phyloP scores from a whole-genome alignment of 1,284 basidiomycete genomes.

The Tylopilus sp. region DNA sequence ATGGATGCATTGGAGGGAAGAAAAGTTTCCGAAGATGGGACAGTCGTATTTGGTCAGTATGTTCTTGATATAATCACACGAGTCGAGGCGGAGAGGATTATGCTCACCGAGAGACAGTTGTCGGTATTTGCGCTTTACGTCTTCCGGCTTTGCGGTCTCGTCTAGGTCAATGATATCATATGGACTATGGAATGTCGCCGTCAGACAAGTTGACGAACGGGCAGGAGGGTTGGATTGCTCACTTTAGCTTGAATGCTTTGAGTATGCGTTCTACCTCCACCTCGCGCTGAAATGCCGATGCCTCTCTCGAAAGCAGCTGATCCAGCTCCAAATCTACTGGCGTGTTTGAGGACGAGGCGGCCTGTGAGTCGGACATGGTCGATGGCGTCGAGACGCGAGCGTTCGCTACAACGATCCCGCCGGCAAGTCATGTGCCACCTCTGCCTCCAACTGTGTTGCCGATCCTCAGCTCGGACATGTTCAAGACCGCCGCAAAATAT shows the following conservation, averaged over 20 bases:
- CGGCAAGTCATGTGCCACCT: conserved; percentile 19
- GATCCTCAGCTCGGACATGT: conserved; percentile 3
- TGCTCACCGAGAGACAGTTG: conserved; percentile 76
- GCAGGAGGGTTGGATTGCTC: conserved; percentile 21
- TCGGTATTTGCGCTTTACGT: conserved; percentile 76
- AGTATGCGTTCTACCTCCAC: conserved; percentile 82
- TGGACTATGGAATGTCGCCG: conserved; percentile 43
- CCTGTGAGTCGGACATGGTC: conserved; percentile 20
- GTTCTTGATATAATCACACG: conserved; percentile 10
- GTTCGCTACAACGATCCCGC: neutral
- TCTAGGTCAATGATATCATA: conserved; percentile 76
- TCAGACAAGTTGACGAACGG: neutral
- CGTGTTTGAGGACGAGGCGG: conserved; percentile 18
- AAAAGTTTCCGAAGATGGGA: conserved; percentile 1
- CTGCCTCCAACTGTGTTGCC: neutral
- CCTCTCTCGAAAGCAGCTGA: conserved; percentile 70
- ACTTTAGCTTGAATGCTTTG: conserved; percentile 84
- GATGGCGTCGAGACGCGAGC: conserved; percentile 1
- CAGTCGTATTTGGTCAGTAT: conserved; percentile 25
- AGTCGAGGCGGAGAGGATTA: conserved; percentile 11
- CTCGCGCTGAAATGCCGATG: conserved; percentile 79
- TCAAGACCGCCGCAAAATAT: neutral
- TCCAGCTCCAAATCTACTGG: conserved; percentile 55
- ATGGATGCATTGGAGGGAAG: neutral
- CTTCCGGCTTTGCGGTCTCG: conserved; percentile 59